phyloP scores from a whole-genome alignment of 805 yeast species.

The Candida taoyuanica region DNA sequence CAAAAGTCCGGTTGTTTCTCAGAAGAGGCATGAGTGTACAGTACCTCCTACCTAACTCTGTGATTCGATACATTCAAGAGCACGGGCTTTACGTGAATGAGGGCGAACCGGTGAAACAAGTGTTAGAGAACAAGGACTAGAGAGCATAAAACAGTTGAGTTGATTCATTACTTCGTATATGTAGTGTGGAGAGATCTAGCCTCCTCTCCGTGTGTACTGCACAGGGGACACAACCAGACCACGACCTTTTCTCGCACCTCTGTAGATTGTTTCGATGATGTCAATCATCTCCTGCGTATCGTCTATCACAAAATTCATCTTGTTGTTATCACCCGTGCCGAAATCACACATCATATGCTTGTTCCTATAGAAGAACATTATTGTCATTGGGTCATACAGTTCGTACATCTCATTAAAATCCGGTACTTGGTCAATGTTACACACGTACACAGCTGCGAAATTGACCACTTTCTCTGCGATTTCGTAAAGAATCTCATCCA shows the following conservation, averaged over 20 bases:
- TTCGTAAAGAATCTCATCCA: constrained; percentile 81
- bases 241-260: constrained; percentile 91
- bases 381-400: constrained; percentile 80
- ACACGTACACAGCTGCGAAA: constrained; percentile 82
- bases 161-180: background rate
- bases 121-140: constrained; percentile 43
- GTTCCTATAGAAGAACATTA: constrained; percentile 91
- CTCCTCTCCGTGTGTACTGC: constrained; percentile 23
- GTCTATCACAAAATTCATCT: constrained; percentile 72
- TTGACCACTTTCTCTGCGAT: constrained; percentile 81
- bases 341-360: constrained; percentile 98
- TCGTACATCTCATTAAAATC: constrained; percentile 91
- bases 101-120: constrained; percentile 92
- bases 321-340: constrained; percentile 97
- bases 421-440: constrained; percentile 85
- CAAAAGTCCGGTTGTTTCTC: constrained; percentile 87
- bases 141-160: too few relatives aligned
- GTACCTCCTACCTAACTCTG: constrained; percentile 88
- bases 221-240: constrained; percentile 83
- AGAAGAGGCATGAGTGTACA: constrained; percentile 97
- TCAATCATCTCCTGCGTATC: constrained; percentile 90
- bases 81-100: constrained; percentile 81
- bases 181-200: background rate
- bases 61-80: constrained; percentile 91
- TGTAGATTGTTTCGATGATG: constrained; percentile 79